phyloP scores from a whole-genome alignment of 768 basidiomycete genomes.

The Harrya chromipes region DNA sequence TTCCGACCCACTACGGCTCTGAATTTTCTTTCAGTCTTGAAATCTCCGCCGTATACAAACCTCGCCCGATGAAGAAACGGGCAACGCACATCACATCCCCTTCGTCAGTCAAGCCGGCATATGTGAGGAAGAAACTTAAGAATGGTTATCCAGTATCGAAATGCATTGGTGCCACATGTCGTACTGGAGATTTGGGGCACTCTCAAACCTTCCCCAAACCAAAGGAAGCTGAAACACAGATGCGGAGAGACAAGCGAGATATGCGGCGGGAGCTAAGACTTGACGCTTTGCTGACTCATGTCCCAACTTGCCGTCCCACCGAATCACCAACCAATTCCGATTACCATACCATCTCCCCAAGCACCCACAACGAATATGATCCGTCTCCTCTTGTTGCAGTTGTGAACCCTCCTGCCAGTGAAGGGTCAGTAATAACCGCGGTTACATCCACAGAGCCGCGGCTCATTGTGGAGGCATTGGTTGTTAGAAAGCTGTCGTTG shows the following conservation, averaged over 20 bases:
- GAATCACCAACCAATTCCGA: background rate
- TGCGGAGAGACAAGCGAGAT: constrained; percentile 48
- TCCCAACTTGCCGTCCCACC: constrained; percentile 1
- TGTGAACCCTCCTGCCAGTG: constrained; percentile 16
- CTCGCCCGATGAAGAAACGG: constrained; percentile 56
- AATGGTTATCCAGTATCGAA: constrained; percentile 19
- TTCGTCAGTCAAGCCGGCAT: constrained; percentile 4
- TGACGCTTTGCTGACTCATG: constrained; percentile 18
- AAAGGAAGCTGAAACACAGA: constrained; percentile 32
- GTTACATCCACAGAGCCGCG: constrained; percentile 37
- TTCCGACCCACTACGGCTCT: background rate
- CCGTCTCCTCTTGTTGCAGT: constrained; percentile 34
- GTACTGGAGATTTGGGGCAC: background rate
- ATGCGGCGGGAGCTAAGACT: constrained; percentile 48
- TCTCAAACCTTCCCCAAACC: background rate
- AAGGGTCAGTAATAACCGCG: background rate
- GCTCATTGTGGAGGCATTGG: constrained; percentile 78
- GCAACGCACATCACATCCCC: constrained; percentile 31
- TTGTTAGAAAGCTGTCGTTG: constrained; percentile 71
- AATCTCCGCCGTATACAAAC: constrained; percentile 71
- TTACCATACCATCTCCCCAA: background rate
- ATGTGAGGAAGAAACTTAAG: constrained; percentile 26
- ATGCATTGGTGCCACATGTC: background rate
- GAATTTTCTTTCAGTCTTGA: constrained; percentile 54
- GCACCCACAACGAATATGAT: constrained; percentile 6